Conservation (phyloP, 257 asterid species). For the Thymus quinquecostatus region DNA sequence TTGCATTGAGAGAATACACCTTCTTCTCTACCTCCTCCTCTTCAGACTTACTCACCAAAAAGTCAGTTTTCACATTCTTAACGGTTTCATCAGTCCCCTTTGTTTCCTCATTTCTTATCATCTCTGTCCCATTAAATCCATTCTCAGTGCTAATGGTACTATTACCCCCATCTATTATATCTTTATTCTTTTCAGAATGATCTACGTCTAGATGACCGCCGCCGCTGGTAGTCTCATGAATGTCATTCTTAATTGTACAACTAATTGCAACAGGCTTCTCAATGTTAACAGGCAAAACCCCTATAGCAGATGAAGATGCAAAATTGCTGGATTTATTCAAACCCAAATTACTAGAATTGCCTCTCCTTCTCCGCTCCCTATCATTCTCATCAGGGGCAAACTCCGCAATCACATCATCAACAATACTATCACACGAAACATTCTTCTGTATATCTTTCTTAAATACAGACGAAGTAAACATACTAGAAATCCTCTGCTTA, state of each 20-base stretch:
- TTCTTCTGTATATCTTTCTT: constrained; percentile 61
- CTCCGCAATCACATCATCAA: constrained; percentile 91
- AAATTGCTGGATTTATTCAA: constrained; percentile 28
- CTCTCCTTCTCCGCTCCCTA: constrained; percentile 72
- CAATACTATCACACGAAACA: constrained; percentile 73
- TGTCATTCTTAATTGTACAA: constrained; percentile 38
- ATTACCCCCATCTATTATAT: constrained; percentile 27
- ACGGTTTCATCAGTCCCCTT: constrained; percentile 31
- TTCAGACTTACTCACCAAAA: constrained; percentile 38
- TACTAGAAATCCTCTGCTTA: constrained; percentile 73
- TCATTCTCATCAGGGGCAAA: constrained; percentile 89
- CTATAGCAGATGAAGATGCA: constrained; percentile 27
- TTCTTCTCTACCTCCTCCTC: constrained; percentile 53
- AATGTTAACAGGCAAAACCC: constrained; percentile 37
- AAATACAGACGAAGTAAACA: constrained; percentile 85
- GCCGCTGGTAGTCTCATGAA: constrained; percentile 29
- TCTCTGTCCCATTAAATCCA: constrained; percentile 18
- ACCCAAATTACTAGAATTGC: constrained; percentile 34
- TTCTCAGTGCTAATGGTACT: constrained; percentile 24
- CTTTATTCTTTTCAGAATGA: constrained; percentile 29
- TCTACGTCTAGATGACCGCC: constrained; percentile 32
- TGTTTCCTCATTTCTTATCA: constrained; percentile 30
- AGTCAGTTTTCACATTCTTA: constrained; percentile 34
- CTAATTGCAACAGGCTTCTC: constrained; percentile 47
- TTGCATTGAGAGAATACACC: constrained; percentile 71